phyloP scores from a whole-genome alignment of 805 yeast species.

The Suhomyces vadensis region DNA sequence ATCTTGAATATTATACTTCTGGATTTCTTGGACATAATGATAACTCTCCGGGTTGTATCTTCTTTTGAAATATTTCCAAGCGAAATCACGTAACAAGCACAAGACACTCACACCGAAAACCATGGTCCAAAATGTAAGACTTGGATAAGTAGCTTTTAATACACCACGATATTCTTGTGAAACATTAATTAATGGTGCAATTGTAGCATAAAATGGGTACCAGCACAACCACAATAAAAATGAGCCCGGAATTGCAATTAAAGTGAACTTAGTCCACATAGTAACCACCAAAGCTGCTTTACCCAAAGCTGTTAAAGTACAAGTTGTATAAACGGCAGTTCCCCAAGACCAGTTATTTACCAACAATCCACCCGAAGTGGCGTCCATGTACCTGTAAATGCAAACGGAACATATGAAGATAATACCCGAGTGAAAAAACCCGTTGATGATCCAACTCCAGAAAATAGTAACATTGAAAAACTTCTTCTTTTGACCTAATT shows the following conservation, averaged over 20 bases:
- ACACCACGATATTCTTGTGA: slow-evolving; percentile 86
- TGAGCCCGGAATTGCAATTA: slow-evolving; percentile 94
- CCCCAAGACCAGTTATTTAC: slow-evolving; percentile 97
- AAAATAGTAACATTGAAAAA: slow-evolving; percentile 89
- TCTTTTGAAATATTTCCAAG: slow-evolving; percentile 93
- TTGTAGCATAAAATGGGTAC: slow-evolving; percentile 81
- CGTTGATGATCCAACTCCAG: slow-evolving; percentile 97
- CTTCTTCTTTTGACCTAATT: slow-evolving; percentile 82
- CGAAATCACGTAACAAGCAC: slow-evolving; percentile 82
- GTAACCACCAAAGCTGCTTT: slow-evolving; percentile 92
- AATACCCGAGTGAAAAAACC: slow-evolving; percentile 89
- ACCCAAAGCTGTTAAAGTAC: slow-evolving; percentile 85
- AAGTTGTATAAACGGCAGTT: slow-evolving; percentile 81
- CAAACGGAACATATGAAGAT: slow-evolving; percentile 71
- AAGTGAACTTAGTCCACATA: slow-evolving; percentile 92
- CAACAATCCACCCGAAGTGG: slow-evolving; percentile 62
- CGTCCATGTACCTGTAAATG: slow-evolving; percentile 68
- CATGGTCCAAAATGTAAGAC: slow-evolving; percentile 81
- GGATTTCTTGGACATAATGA: slow-evolving; percentile 95
- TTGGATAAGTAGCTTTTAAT: slow-evolving; percentile 70
- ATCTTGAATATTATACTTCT: slow-evolving; percentile 90
- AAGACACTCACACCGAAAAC: slow-evolving; percentile 71
- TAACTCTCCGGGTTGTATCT: slow-evolving; percentile 89
- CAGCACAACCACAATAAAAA: slow-evolving; percentile 77
- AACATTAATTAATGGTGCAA: slow-evolving; percentile 82